These are phyloP conservation scores for Penicillium psychrosexuale DNA, from an alignment of 2,329 filamentous ascomycete species.

Conservation along the genomic window DNA sequence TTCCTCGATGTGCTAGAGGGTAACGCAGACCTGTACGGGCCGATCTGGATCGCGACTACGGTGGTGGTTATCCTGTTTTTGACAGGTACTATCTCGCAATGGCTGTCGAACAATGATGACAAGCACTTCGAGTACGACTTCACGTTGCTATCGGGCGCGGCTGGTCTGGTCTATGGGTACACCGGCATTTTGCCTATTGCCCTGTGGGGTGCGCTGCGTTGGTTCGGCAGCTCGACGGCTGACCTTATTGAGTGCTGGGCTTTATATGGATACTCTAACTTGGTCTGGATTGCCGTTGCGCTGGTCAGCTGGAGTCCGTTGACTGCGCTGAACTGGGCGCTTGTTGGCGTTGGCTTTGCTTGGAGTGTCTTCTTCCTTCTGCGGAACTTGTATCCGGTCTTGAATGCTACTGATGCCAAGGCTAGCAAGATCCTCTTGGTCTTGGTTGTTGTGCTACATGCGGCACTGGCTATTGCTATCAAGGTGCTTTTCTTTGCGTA, in stretches of 20 bases:
- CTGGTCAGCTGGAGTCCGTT: constrained; percentile 86
- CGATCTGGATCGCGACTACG: constrained; percentile 98
- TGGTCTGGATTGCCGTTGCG: constrained; percentile 96
- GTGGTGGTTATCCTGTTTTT: constrained; percentile 94
- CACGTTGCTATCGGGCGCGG: constrained; percentile 78
- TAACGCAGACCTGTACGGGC: constrained; percentile 93
- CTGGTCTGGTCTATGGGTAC: constrained; percentile 93
- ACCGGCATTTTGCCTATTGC: constrained; percentile 80
- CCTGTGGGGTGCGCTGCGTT: constrained; percentile 84
- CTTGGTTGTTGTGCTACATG: constrained; percentile 78
- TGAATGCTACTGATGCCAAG: constrained; percentile 88
- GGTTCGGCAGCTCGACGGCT: constrained; percentile 91
- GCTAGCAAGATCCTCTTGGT: constrained; percentile 84
- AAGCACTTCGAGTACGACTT: constrained; percentile 89
- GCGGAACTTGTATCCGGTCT: constrained; percentile 83
- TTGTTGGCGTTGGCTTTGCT: constrained; percentile 82
- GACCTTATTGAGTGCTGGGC: constrained; percentile 95
- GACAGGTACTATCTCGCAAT: constrained; percentile 91
- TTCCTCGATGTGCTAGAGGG: constrained; percentile 97
- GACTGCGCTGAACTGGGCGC: constrained; percentile 84
- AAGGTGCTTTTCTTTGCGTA: constrained; percentile 94
- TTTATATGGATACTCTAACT: constrained; percentile 91
- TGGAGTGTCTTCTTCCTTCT: constrained; percentile 80
- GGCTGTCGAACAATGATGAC: constrained; percentile 65
- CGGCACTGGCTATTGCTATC: constrained; percentile 87